Evolutionary conservation across 2,329 filamentous ascomycete genomes (phyloP), one percentile per base, ranked within the genome.

Genomic region (Fusarium sp.): DNA sequence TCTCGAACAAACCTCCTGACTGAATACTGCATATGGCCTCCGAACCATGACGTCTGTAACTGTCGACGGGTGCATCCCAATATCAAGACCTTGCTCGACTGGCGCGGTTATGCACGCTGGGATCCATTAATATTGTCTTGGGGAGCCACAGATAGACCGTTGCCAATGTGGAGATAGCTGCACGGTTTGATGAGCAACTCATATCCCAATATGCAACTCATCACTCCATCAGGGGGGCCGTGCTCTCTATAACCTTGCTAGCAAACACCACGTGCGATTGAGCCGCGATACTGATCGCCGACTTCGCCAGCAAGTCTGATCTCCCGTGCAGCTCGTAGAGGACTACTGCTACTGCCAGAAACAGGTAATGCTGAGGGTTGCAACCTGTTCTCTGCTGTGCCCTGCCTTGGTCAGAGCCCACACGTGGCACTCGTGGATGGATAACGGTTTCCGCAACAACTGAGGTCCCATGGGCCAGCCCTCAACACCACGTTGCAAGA

Each of bases 181-280:
- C 62, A 67, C 63, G 35, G 64, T 72, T 74, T 69, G 65, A 59
- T 66, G 69, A 74, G 65, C 57, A 74, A 60, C 47, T 69, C 71
- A 67, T 71, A 69, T 66, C 16, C 40, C 40, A 70, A 72, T 61
- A 74, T 74, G 68, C 71, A 74, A 45, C 58, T 72, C 68, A 74
- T 74, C 50, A 60, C 40, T 31, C 61, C 72, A 54, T 72, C 24
- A 35, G 45, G 47, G 64, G 67, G 71, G 56, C 71, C 40, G 68
- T 64, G 67, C 67, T 57, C 66, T 18, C 35, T 31, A 67, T 52
- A 67, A 64, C 67, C 71, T 59, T 71, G 67, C 63, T 29, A 71
- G 61, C 38, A 31, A 63, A 60, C 67, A 72, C 62, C 69, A 74
- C 58, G 61, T 72, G 71, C 67, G 68, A 45, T 50, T 61, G 57